These are phyloP conservation scores for Salix caprea DNA, from an alignment of 345 rosid genomes.

Conservation along the genomic window DNA sequence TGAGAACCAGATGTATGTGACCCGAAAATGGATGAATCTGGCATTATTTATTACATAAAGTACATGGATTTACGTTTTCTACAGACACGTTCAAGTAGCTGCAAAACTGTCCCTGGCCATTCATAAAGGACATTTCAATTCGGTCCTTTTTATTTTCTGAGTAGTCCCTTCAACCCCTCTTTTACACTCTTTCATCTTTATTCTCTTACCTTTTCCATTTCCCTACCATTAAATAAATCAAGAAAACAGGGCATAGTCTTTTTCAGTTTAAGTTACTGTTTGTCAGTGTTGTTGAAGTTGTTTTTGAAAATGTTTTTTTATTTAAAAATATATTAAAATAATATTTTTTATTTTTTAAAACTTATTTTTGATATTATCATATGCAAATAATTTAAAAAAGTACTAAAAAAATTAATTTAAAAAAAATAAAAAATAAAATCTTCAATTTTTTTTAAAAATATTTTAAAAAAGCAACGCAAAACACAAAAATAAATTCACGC, in stretches of 20 bases:
- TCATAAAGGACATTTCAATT: background rate
- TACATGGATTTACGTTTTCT: background rate
- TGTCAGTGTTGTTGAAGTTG: too few relatives aligned
- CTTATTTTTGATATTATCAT: too few relatives aligned
- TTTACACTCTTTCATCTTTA: background rate
- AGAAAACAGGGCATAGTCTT: background rate
- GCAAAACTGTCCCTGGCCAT: background rate
- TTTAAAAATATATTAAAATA: too few relatives aligned
- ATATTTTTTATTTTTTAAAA: too few relatives aligned
- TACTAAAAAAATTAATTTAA: too few relatives aligned
- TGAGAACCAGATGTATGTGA: background rate
- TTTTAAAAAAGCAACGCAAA: too few relatives aligned
- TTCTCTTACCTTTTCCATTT: background rate
- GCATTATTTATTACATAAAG: background rate
- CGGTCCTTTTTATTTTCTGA: background rate
- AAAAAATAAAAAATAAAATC: too few relatives aligned
- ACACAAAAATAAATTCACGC: too few relatives aligned
- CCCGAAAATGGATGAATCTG: background rate
- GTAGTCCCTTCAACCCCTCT: background rate
- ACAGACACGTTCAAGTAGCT: background rate
- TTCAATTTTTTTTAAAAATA: too few relatives aligned
- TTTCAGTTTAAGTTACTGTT: background rate
- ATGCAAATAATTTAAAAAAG: too few relatives aligned
- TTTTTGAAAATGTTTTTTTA: too few relatives aligned
- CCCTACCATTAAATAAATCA: background rate